phyloP scores from a whole-genome alignment of 2,329 filamentous ascomycete genomes.

The Claviceps capensis region DNA sequence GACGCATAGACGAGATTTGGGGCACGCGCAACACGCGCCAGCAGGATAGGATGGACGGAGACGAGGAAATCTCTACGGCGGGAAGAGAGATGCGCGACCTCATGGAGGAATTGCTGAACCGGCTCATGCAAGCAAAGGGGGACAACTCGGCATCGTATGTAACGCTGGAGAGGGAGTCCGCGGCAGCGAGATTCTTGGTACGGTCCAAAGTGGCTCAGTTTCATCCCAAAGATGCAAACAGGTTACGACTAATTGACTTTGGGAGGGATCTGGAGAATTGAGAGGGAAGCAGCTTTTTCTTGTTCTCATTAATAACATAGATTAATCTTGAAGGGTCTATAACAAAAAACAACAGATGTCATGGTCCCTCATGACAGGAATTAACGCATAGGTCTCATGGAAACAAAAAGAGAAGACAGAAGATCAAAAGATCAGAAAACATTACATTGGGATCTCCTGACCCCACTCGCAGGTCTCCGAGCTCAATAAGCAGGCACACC shows the following conservation, averaged over 20 bases:
- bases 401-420: too few relatives aligned
- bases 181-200: conserved; percentile 49
- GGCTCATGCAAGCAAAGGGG: conserved; percentile 38
- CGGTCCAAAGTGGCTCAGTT: conserved; percentile 53
- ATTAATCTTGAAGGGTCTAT: neutral
- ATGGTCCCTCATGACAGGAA: too few relatives aligned
- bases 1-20: conserved; percentile 53
- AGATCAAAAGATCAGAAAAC: too few relatives aligned
- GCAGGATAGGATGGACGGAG: conserved; percentile 13
- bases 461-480: too few relatives aligned
- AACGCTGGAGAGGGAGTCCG: conserved; percentile 43
- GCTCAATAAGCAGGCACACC: too few relatives aligned
- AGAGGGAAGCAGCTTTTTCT: conserved; percentile 2
- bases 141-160: conserved; percentile 45
- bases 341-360: neutral
- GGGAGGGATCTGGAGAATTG: conserved; percentile 46
- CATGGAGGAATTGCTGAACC: conserved; percentile 47
- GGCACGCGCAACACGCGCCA: conserved; percentile 16
- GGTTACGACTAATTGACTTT: conserved; percentile 48
- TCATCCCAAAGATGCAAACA: conserved; percentile 48
- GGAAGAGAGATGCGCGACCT: conserved; percentile 44
- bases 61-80: conserved; percentile 37
- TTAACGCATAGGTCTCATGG: too few relatives aligned
- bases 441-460: too few relatives aligned
- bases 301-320: too few relatives aligned